phyloP scores from a whole-genome alignment of 495 filamentous ascomycete genomes.

The Annulohypoxylon bovei region DNA sequence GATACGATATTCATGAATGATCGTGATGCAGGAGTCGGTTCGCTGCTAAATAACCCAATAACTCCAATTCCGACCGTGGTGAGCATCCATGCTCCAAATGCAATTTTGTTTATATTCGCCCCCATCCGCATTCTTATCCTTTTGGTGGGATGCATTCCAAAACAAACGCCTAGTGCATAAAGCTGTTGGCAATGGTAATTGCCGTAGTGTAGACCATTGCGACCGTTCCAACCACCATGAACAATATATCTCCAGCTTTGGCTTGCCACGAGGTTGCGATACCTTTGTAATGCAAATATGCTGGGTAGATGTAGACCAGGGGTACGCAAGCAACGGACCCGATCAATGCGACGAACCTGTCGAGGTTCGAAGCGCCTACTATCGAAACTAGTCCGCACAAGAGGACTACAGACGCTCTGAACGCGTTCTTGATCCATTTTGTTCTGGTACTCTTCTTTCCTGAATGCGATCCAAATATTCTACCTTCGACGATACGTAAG shows the following conservation, averaged over 20 bases:
- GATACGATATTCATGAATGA: constrained; percentile 9
- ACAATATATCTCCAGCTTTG: constrained; percentile 61
- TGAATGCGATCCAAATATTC: constrained; percentile 63
- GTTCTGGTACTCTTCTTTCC: constrained; percentile 63
- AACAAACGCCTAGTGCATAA: constrained; percentile 38
- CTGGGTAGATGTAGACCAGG: constrained; percentile 94
- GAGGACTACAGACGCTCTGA: constrained; percentile 60
- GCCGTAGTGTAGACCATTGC: constrained; percentile 71
- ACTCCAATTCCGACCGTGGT: constrained; percentile 13
- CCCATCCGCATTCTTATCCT: not conserved
- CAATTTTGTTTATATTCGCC: constrained; percentile 8
- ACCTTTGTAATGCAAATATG: constrained; percentile 68
- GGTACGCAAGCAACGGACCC: constrained; percentile 77
- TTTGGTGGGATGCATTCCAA: not conserved
- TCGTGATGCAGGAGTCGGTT: not conserved
- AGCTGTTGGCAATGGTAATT: constrained; percentile 62
- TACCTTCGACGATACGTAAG: constrained; percentile 67
- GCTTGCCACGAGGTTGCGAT: constrained; percentile 59
- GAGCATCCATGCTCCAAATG: not conserved
- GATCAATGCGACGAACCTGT: constrained; percentile 72
- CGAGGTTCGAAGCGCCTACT: constrained; percentile 66
- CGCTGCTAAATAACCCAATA: constrained; percentile 6
- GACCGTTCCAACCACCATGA: constrained; percentile 65
- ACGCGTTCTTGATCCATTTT: constrained; percentile 75
- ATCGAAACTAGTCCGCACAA: constrained; percentile 63